Conservation (phyloP, 140 eudicot genomes). For the Bidens hawaiensis region DNA sequence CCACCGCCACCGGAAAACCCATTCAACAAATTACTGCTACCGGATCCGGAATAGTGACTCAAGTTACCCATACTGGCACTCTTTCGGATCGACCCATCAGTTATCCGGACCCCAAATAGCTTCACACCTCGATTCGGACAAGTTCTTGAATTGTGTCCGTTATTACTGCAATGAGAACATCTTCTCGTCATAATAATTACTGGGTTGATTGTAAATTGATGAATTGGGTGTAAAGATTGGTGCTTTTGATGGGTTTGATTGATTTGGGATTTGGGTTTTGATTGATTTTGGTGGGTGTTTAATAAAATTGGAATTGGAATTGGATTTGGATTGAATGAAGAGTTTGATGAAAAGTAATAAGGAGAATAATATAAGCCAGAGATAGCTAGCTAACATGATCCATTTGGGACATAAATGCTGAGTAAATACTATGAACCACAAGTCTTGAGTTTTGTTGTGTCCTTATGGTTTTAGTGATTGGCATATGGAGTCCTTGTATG, state of each 20-base stretch:
- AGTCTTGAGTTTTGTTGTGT: constrained; percentile 3
- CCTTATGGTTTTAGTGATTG: constrained; percentile 6
- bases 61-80: constrained; percentile 99
- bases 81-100: constrained; percentile 88
- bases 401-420: constrained; percentile 24
- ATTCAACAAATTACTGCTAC: constrained; percentile 33
- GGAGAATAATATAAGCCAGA: constrained; percentile 9
- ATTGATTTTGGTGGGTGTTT: constrained; percentile 22
- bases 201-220: no score
- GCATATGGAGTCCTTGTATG: neutral
- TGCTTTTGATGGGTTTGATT: constrained; percentile 17
- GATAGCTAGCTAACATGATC: constrained; percentile 20
- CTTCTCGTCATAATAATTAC: constrained; percentile 93
- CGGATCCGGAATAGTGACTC: constrained; percentile 62
- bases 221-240: constrained; percentile 3
- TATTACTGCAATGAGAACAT: constrained; percentile 94
- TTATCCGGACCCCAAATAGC: constrained; percentile 87
- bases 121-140: constrained; percentile 94
- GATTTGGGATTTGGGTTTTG: constrained; percentile 31
- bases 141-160: constrained; percentile 92
- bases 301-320: neutral
- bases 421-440: constrained; percentile 26
- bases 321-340: constrained; percentile 12
- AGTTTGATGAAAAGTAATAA: neutral
- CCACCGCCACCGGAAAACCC: constrained; percentile 36